Conservation (phyloP, 768 basidiomycete species). For the Boletus vinaceobasis region DNA sequence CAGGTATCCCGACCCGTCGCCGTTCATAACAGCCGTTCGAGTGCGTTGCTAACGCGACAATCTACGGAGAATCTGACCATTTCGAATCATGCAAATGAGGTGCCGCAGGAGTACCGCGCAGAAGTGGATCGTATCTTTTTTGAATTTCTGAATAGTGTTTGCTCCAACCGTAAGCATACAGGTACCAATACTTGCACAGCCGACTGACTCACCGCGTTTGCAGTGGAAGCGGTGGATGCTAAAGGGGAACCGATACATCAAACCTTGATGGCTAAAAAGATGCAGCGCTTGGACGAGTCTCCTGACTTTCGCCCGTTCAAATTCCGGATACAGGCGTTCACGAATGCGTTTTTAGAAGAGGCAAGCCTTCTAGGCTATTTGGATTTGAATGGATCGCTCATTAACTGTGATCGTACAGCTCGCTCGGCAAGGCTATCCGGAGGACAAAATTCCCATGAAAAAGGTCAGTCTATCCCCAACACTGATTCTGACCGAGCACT, state of each 20-base stretch:
- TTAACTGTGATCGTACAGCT: conserved; percentile 47
- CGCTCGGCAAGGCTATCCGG: conserved; percentile 79
- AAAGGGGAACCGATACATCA: conserved; percentile 99
- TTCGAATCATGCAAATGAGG: conserved; percentile 50
- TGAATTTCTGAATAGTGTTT: conserved; percentile 81
- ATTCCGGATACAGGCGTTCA: conserved; percentile 98
- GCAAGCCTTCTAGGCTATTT: conserved; percentile 37
- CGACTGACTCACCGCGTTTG: conserved; percentile 18
- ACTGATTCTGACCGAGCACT: conserved; percentile 5
- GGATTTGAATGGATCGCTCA: not conserved
- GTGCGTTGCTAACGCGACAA: conserved; percentile 11
- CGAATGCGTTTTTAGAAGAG: conserved; percentile 91
- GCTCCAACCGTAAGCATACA: conserved; percentile 77
- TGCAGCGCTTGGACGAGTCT: conserved; percentile 95
- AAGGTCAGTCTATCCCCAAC: conserved; percentile 54
- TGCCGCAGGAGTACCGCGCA: conserved; percentile 74
- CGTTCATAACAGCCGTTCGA: conserved; percentile 15
- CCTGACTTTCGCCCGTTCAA: conserved; percentile 98
- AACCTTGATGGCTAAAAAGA: conserved; percentile 97
- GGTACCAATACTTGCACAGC: conserved; percentile 2
- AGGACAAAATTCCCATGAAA: conserved; percentile 95
- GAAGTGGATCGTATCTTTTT: conserved; percentile 92
- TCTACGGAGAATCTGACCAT: conserved; percentile 27
- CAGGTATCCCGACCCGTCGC: conserved; percentile 14
- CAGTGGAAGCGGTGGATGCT: conserved; percentile 88